Evolutionary conservation across 345 rosid genomes (phyloP).

Genomic region (Brassica rapa): DNA sequence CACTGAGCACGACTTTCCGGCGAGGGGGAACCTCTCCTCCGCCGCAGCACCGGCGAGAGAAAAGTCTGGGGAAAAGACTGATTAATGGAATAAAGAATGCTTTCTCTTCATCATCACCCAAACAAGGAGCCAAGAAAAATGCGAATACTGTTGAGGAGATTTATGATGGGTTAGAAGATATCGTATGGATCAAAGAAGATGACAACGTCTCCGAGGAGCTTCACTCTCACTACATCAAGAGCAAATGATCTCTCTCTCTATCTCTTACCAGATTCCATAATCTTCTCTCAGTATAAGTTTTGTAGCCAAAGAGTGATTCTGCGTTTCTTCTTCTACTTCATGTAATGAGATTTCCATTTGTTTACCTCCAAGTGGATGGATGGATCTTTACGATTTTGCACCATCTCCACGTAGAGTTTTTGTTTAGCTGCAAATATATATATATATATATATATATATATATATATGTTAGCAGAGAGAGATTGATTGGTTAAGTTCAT

Average conservation of each 20-base stretch:
- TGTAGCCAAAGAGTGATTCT: slow-evolving; percentile 12
- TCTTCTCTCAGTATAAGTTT: background rate
- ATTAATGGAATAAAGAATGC: slow-evolving; percentile 57
- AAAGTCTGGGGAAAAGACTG: slow-evolving; percentile 52
- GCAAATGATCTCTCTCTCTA: slow-evolving; percentile 29
- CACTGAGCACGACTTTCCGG: slow-evolving; percentile 49
- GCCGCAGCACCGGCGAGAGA: slow-evolving; percentile 10
- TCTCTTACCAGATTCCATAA: background rate
- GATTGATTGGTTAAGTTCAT: slow-evolving; percentile 9
- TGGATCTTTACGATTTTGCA: slow-evolving; percentile 19
- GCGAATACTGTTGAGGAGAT: slow-evolving; percentile 16
- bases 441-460: no score
- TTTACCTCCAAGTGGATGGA: slow-evolving; percentile 10
- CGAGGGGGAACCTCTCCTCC: slow-evolving; percentile 9
- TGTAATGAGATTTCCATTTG: slow-evolving; percentile 7
- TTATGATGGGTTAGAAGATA: slow-evolving; percentile 40
- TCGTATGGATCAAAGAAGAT: slow-evolving; percentile 39
- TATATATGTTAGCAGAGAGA: background rate
- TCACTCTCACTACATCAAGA: slow-evolving; percentile 32
- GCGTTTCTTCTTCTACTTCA: background rate
- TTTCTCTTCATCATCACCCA: slow-evolving; percentile 48
- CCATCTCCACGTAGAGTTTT: slow-evolving; percentile 8
- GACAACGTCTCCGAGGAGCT: slow-evolving; percentile 34
- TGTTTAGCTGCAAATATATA: slow-evolving; percentile 27
- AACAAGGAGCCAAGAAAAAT: slow-evolving; percentile 39